Percentiles rank a stretch among this genome's conserved stretches.
phyloP scores from a whole-genome alignment of 75 land plant species.

The Pseudotsuga menziesii region DNA sequence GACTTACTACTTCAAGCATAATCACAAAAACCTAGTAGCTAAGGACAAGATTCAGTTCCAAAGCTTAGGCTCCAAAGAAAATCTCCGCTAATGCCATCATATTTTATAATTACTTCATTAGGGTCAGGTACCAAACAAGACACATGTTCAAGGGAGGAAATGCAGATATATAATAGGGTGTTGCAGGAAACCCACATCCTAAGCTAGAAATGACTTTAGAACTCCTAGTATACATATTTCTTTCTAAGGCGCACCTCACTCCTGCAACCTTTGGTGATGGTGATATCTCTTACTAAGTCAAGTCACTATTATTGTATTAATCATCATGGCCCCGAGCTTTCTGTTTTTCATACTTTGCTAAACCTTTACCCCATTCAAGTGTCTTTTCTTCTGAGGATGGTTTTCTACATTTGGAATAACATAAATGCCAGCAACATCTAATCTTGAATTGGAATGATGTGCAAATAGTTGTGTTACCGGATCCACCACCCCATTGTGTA shows the following conservation, averaged over 20 bases:
- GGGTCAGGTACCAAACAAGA: not conserved
- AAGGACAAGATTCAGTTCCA: too few species aligned
- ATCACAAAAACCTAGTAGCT: too few species aligned
- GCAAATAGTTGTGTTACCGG: slow-evolving; percentile 21
- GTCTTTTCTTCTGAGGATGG: slow-evolving; percentile 51
- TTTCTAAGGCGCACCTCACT: slow-evolving; percentile 1
- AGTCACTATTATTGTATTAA: slow-evolving; percentile 6
- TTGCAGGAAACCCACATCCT: slow-evolving; percentile 43
- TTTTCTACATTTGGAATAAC: slow-evolving; percentile 23
- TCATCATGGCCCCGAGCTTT: slow-evolving; percentile 59
- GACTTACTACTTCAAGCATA: too few species aligned
- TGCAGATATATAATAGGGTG: slow-evolving; percentile 47
- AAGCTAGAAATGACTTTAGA: slow-evolving; percentile 17
- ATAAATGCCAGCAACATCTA: slow-evolving; percentile 12
- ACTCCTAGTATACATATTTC: slow-evolving; percentile 19
- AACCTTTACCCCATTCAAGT: slow-evolving; percentile 89
- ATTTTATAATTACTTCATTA: slow-evolving; percentile 13
- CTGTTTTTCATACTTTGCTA: slow-evolving; percentile 89
- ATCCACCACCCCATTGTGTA: too few species aligned
- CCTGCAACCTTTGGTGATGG: not conserved
- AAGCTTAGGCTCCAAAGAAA: too few species aligned
- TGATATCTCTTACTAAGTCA: not conserved
- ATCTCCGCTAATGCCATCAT: too few species aligned
- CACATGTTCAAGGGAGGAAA: slow-evolving; percentile 36
- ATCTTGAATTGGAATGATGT: slow-evolving; percentile 21